phyloP scores from a whole-genome alignment of 768 basidiomycete species.

The Naganishia randhawae region DNA sequence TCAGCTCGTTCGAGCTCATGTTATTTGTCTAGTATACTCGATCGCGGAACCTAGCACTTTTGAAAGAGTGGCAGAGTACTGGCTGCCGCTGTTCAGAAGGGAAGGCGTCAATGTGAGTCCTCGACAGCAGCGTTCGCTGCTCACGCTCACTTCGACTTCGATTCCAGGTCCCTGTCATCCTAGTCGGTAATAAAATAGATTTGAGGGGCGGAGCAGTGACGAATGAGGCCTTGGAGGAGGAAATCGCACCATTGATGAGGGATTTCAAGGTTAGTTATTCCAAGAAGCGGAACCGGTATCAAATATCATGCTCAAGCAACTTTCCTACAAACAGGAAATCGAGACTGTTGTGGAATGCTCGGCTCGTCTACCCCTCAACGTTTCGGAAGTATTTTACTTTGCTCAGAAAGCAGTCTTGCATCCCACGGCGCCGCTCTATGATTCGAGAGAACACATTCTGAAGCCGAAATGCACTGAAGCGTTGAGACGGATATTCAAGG shows the following conservation, averaged over 20 bases:
- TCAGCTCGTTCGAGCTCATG: constrained; percentile 94
- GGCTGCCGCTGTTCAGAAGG: constrained; percentile 91
- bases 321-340: constrained; percentile 95
- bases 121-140: too few species aligned
- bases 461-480: constrained; percentile 89
- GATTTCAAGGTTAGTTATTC: constrained; percentile 78
- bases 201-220: constrained; percentile 87
- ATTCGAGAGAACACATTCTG: constrained; percentile 90
- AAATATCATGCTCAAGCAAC: too few species aligned
- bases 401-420: constrained; percentile 97
- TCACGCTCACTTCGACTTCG: too few species aligned
- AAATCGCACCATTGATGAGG: constrained; percentile 94
- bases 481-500: constrained; percentile 86
- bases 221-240: constrained; percentile 87
- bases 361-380: constrained; percentile 82
- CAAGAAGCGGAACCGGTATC: too few species aligned
- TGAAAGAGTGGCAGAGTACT: constrained; percentile 95
- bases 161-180: constrained; percentile 81
- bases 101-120: constrained; percentile 84
- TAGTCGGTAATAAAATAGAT: constrained; percentile 98
- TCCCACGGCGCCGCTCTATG: constrained; percentile 93
- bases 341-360: constrained; percentile 93
- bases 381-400: constrained; percentile 97
- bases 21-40: constrained; percentile 94
- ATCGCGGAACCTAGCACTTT: constrained; percentile 96